phyloP scores from a whole-genome alignment of 2,329 filamentous ascomycete species.

The Botryotinia calthae region DNA sequence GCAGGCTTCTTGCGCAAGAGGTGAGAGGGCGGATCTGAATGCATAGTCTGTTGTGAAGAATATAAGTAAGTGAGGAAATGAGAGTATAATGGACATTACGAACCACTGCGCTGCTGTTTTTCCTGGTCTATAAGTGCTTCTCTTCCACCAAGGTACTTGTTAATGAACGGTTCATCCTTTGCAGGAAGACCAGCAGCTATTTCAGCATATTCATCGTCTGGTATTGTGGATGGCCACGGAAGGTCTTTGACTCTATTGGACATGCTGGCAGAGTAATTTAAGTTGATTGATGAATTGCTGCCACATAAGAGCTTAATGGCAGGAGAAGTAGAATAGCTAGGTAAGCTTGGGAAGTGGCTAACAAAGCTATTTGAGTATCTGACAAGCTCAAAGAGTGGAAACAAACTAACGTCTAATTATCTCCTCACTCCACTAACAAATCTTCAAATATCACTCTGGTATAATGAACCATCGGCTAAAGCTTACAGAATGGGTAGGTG shows the following conservation, averaged over 20 bases:
- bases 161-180: conserved; percentile 70
- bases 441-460: not conserved
- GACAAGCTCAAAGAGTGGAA: not conserved
- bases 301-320: not conserved
- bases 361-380: not conserved
- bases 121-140: conserved; percentile 76
- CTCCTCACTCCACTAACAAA: not conserved
- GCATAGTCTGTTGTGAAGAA: conserved; percentile 53
- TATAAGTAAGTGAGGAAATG: conserved; percentile 32
- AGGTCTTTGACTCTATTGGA: conserved; percentile 32
- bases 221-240: conserved; percentile 35
- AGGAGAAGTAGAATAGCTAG: not conserved
- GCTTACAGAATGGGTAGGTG: conserved; percentile 16
- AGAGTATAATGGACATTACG: conserved; percentile 27
- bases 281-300: not conserved
- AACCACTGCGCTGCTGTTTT: conserved; percentile 77
- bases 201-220: conserved; percentile 58
- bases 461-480: not conserved
- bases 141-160: conserved; percentile 76
- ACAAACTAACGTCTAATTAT: not conserved
- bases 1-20: conserved; percentile 73
- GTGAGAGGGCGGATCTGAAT: conserved; percentile 73
- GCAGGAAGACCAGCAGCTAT: conserved; percentile 55
- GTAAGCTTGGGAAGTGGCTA: not conserved
- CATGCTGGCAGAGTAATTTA: conserved; percentile 25